Evolutionary conservation across 2,329 filamentous ascomycete genomes (phyloP), one percentile per base, ranked within the genome.

Genomic region (Aspergillus ibericus): DNA sequence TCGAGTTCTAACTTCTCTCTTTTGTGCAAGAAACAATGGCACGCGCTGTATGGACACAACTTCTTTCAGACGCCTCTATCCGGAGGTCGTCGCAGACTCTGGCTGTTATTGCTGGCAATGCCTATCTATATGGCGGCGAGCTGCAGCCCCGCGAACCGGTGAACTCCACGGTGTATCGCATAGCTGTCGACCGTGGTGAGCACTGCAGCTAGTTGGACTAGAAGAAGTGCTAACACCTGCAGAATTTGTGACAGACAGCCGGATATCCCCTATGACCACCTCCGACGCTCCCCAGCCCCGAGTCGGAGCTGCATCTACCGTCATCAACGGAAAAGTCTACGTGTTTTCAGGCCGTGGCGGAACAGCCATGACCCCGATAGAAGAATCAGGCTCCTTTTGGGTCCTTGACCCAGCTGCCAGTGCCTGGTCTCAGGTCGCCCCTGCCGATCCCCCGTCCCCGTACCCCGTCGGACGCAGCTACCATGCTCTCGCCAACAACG

Each of bases 331-430:
- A 46, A 86, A 86, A 20, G 86, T 96, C 67, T 93, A 93, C 75
- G 63, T 96, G 42, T 96, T 93, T 74, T 92, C 91, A 49, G 92
- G 92, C 9, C 86, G 90, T 46, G 88, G 88, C 34, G 89, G 89
- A 0, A 75, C 81, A 3, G 85, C 85, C 27, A 88, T 90, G 84
- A 78, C 83, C 1, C 86, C 90, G 0, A 80, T 96, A 10, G 85
- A 93, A 53, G 92, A 96, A 68, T 73, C 80, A 10, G 92, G 92
- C 15, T 81, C 85, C 3, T 81, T 96, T 53, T 96, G 91, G 91
- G 80, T 86, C 29, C 93, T 90, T 68, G 85, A 92, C 70, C 87
- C 88, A 1, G 78, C 81, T 59, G 77, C 79, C n/a, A 77, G 82
- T 55, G 77, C 75, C 12, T 96, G 92, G 92, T 78, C 81, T 4